These are phyloP conservation scores for Rhododendron ovatum DNA, from an alignment of 148 eudicot genomes.

Conservation along the genomic window DNA sequence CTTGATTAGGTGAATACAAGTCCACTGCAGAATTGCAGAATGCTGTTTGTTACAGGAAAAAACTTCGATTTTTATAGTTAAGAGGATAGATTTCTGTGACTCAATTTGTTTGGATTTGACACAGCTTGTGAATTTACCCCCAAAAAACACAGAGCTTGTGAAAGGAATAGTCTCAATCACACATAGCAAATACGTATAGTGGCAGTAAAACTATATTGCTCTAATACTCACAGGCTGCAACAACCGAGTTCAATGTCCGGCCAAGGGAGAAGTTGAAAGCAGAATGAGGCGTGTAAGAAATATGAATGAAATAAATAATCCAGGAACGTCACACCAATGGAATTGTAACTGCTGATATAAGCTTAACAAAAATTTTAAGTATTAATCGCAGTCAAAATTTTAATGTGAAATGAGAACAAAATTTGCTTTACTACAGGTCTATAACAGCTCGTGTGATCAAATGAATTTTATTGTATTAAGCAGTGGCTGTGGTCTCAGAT, in stretches of 20 bases:
- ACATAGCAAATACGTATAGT: too few relatives aligned
- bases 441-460: background rate
- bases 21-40: too few relatives aligned
- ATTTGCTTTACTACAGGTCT: background rate
- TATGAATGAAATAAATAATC: background rate
- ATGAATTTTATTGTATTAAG: background rate
- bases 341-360: background rate
- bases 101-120: background rate
- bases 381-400: background rate
- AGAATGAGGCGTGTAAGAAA: background rate
- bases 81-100: background rate
- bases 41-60: too few relatives aligned
- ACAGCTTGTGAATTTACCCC: background rate
- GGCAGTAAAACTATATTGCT: background rate
- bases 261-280: background rate
- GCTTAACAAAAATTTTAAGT: too few relatives aligned
- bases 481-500: slow-evolving; percentile 19
- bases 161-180: background rate
- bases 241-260: background rate
- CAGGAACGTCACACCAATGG: background rate
- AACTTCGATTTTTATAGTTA: too few relatives aligned
- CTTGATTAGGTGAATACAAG: too few relatives aligned
- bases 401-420: background rate
- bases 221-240: background rate
- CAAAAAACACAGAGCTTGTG: background rate